A percentile compares a stretch with the other conserved stretches of the same genome.
phyloP scores from a whole-genome alignment of 2,329 filamentous ascomycete genomes.

The Sclerotinia glacialis region DNA sequence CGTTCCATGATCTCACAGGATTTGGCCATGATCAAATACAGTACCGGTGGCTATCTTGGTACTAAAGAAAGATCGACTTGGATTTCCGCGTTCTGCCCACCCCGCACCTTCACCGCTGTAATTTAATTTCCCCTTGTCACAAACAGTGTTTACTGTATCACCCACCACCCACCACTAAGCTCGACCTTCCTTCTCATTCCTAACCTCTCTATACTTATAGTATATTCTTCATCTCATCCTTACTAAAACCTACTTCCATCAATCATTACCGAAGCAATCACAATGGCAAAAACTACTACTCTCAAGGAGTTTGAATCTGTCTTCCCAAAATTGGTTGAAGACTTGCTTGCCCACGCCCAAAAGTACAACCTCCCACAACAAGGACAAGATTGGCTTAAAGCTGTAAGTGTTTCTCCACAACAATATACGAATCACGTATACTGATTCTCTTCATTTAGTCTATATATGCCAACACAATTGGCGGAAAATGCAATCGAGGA shows the following conservation, averaged over 20 bases:
- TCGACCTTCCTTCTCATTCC: neutral
- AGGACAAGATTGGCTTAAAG: constrained; percentile 80
- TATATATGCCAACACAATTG: constrained; percentile 80
- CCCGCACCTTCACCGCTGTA: constrained; percentile 23
- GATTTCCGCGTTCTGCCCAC: constrained; percentile 19
- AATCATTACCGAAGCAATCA: constrained; percentile 26
- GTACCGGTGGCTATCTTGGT: neutral
- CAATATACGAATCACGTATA: constrained; percentile 11
- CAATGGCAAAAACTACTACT: constrained; percentile 68
- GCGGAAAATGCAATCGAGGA: constrained; percentile 97
- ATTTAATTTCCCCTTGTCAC: constrained; percentile 7
- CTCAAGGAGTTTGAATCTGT: constrained; percentile 85
- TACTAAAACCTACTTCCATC: constrained; percentile 1
- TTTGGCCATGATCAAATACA: neutral
- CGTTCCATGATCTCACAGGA: neutral
- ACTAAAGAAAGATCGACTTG: constrained; percentile 20
- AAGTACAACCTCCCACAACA: constrained; percentile 79
- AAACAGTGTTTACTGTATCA: neutral
- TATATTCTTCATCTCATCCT: constrained; percentile 16
- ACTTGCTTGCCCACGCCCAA: constrained; percentile 74
- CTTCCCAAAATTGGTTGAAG: constrained; percentile 81
- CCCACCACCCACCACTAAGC: neutral
- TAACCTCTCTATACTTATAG: constrained; percentile 3
- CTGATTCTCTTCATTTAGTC: constrained; percentile 50
- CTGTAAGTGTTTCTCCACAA: constrained; percentile 27